Evolutionary conservation across 2,329 filamentous ascomycete genomes (phyloP), one percentile per base, ranked within the genome.

Genomic region (Bipolaris cookei): DNA sequence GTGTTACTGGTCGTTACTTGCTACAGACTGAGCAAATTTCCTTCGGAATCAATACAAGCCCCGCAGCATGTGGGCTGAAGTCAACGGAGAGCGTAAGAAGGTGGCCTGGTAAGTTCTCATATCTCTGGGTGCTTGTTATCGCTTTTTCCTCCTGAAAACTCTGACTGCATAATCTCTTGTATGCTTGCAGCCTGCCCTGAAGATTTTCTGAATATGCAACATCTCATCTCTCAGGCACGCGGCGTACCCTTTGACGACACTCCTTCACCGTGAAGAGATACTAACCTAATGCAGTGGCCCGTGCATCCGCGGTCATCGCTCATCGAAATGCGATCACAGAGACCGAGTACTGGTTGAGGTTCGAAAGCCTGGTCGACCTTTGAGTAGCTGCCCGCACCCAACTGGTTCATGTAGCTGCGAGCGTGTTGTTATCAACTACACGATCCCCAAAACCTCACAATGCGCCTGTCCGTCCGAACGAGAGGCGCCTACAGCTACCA

Each of bases 281-380:
- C 65, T 72, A 47, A 69, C 56, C 32, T 37, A 21, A 45, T 54
- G 44, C 66, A 91, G 88, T 76, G 86, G 86, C 81, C 88, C 88
- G 70, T 91, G 89, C 73, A 91, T 91, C 66, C 86, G 88, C 69
- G 89, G 89, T 54, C 89, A 91, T 75, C 86, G 89, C 67, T 91
- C 89, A 28, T 90, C 88, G 50, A 90, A 89, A 80, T 91, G 89
- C 75, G 87, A 84, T 45, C 89, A 91, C 58, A 82, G 83, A 62
- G 88, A 90, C 66, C 85, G 88, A 56, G 78, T 90, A 32, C 86
- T 91, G 81, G 80, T 90, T 3, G 86, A 87, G 20, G 89, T 91
- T 14, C 84, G 88, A 61, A 90, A 90, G 69, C 88, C 89, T 14
- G 89, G 89, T 16, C 83, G 89, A 47, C 89, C 88, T 7, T 76